phyloP scores from a whole-genome alignment of 2,329 filamentous ascomycete genomes.

The Penicillium psychrosexuale region DNA sequence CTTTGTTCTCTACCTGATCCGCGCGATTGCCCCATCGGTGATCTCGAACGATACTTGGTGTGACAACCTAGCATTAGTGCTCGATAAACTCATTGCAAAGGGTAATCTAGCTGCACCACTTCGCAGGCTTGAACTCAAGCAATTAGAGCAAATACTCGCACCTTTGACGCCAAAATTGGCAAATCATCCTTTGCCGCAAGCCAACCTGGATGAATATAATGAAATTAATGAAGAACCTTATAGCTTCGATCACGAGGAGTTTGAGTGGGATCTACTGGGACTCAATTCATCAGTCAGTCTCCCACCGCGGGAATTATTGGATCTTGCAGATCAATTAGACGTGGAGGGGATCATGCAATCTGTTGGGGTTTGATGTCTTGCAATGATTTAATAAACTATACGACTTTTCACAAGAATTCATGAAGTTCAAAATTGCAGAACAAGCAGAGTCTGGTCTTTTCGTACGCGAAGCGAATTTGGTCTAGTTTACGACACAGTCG shows the following conservation, averaged over 20 bases:
- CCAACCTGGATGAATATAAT: neutral
- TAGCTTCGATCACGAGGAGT: conserved; percentile 20
- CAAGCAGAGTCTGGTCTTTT: too few relatives aligned
- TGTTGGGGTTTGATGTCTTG: conserved; percentile 4
- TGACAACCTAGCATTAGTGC: conserved; percentile 36
- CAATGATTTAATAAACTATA: too few relatives aligned
- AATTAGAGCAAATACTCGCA: conserved; percentile 38
- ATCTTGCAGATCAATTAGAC: conserved; percentile 27
- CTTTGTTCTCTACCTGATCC: conserved; percentile 40
- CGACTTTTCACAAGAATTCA: neutral
- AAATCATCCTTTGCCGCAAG: conserved; percentile 2
- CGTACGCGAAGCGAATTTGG: too few relatives aligned
- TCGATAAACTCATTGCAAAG: conserved; percentile 40
- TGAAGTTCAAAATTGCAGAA: neutral
- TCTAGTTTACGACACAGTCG: too few relatives aligned
- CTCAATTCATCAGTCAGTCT: conserved; percentile 25
- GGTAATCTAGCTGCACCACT: conserved; percentile 41
- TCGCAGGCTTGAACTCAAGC: conserved; percentile 38
- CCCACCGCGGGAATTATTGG: conserved; percentile 23
- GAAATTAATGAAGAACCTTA: conserved; percentile 13
- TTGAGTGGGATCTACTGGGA: conserved; percentile 26
- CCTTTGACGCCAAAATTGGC: conserved; percentile 32
- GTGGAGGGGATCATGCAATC: conserved; percentile 25
- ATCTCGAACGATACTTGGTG: conserved; percentile 38
- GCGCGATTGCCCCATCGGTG: conserved; percentile 32